Base-by-base conservation (phyloP, 2,329 filamentous ascomycete genomes). In the Hypoxylon sp. region DNA sequence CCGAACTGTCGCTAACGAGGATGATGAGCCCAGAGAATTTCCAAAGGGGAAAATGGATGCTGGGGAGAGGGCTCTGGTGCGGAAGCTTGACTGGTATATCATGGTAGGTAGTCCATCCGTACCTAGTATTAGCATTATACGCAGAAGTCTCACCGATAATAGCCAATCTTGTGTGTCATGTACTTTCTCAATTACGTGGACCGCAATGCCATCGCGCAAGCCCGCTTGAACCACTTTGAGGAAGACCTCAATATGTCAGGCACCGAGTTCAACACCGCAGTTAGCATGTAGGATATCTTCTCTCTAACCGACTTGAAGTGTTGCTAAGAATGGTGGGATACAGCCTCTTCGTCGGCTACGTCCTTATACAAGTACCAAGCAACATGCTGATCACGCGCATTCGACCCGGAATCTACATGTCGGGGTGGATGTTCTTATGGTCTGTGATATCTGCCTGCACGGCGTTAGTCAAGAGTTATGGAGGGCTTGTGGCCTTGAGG, bases 161-260 rank as follows among this genome's bases (percentile, higher is more conserved):
- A 68, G 69, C 71, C 72, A 9, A 69, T 63, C 4, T 61, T 73
- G 13, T 76, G 73, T 58, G 27, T 71, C 5, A 77, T 75, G 71
- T 77, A 76, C 55, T 76, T 72, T 63, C 65, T 76, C 31, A 77
- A 74, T 50, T 75, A 75, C 42, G 66, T 77, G 13, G 76, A 78
- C 30, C 68, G 75, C 5, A 78, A 78, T 47, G 75, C 75, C 19
- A 78, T 79, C 42, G 73, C 74, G 0, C 73, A 76, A 31, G 75
- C 75, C 4, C 71, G 75, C 47, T 60, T 75, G 7, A 66, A 70
- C 25, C 50, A 65, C 7, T 58, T 79, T 3, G 73, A 78, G 50
- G 62, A 71, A 7, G 77, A 80, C 34, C 65, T 78, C 11, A 64
- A 68, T 5, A 64, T 79, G 59, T 68, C 66, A 2, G 73, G 73